Base-by-base conservation (phyloP, 345 rosid genomes). In the Salix arbutifolia region DNA sequence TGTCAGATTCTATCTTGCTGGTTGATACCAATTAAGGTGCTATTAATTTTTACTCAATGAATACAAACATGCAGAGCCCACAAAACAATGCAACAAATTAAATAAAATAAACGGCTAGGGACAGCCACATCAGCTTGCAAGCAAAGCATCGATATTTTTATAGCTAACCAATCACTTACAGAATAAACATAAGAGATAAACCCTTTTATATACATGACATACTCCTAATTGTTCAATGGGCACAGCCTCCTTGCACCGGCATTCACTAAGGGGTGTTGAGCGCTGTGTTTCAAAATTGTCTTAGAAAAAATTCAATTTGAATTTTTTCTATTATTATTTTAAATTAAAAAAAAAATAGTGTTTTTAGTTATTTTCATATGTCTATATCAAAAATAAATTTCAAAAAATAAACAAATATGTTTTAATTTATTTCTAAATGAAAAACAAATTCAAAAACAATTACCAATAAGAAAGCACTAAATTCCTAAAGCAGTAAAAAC, bases 1-100 rank as follows among this genome's bases (percentile, higher is more conserved):
- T 58, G 78, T 75, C 77, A 77, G 76, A 72, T 38, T 72, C 72
- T 30, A 12, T 25, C 25, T 26, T 28, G 18, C 13, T 2, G 11
- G 26, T n/a, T 28, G 30, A 2, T 60, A 30, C 25, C 35, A 40
- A 26, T 52, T 19, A 33, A 71, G 58, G 17, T 44, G 13, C 64
- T 18, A 31, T 12, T 10, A 9, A 52, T 70, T 40, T 48, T 12
- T 23, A 74, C 46, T 8, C 53, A 13, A 35, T 17, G 42, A 33
- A 71, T 17, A 38, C 35, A 73, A 76, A 40, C n/a, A 28, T n/a
- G 23, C n/a, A 66, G 67, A 4, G 35, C 40, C 65, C 53, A 44
- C 18, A 46, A 42, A 61, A 74, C 58, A 40, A 53, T 17, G 52
- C 40, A 70, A 19, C 35, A 33, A 62, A 17, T 42, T 31, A 26